phyloP scores from a whole-genome alignment of 2,329 filamentous ascomycete species.

The Cytospora schulzeri region DNA sequence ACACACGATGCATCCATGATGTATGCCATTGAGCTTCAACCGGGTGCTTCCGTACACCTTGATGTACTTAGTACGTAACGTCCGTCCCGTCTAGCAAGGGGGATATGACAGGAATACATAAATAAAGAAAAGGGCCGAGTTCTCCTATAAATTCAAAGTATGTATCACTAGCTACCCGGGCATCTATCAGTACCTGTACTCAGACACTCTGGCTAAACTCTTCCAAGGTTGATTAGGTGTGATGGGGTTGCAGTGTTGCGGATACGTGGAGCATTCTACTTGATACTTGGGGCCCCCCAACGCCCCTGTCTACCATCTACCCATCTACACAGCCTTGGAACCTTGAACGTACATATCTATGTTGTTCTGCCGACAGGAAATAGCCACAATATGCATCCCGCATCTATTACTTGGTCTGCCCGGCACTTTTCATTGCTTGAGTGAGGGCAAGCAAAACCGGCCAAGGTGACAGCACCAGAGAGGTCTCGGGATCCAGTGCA shows the following conservation, averaged over 20 bases:
- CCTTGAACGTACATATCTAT: no score
- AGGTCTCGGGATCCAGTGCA: slow-evolving; percentile 17
- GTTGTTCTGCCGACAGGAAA: no score
- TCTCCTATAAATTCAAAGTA: background rate
- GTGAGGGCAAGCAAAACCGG: background rate
- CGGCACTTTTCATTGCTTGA: background rate
- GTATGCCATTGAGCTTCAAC: background rate
- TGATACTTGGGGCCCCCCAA: slow-evolving; percentile 12
- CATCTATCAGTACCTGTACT: no score
- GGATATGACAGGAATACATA: background rate
- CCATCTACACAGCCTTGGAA: no score
- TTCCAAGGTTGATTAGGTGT: no score
- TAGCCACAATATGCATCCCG: no score
- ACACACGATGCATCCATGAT: no score
- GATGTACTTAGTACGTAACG: background rate
- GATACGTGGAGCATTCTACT: no score
- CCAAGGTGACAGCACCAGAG: background rate
- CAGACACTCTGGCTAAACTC: no score
- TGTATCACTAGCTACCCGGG: background rate
- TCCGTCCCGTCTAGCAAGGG: background rate
- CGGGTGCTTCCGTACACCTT: background rate
- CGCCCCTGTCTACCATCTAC: no score
- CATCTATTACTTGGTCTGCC: background rate
- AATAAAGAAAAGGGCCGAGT: background rate
- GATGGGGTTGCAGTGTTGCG: slow-evolving; percentile 1